These are phyloP conservation scores for Eutrema salsugineum DNA, from an alignment of 441 rosid genomes.

Conservation along the genomic window DNA sequence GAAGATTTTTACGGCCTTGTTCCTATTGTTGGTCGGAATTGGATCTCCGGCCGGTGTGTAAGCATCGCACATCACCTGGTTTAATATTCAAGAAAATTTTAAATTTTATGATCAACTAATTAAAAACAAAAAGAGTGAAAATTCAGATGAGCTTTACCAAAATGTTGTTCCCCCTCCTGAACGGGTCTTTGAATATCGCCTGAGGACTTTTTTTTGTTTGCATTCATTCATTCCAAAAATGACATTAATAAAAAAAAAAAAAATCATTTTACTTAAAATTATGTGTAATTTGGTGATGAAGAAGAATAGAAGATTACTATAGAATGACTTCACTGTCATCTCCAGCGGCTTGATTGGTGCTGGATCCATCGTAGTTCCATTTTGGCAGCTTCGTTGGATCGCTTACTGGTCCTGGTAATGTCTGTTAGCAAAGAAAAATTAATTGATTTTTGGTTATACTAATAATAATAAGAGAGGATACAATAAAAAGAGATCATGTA, in stretches of 20 bases:
- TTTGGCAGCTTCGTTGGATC: constrained; percentile 93
- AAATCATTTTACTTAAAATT: not conserved
- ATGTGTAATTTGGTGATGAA: not conserved
- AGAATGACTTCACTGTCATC: constrained; percentile 98
- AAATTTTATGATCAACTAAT: not conserved
- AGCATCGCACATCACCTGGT: constrained; percentile 81
- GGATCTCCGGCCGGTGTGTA: constrained; percentile 94
- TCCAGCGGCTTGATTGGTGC: constrained; percentile 96
- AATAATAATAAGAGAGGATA: not conserved
- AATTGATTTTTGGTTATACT: not conserved
- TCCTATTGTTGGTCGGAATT: constrained; percentile 91
- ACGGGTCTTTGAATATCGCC: constrained; percentile 90
- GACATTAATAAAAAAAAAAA: not conserved
- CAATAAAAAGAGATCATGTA: not conserved
- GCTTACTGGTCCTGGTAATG: constrained; percentile 69
- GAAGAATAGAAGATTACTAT: constrained; percentile 53
- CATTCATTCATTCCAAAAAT: constrained; percentile 18
- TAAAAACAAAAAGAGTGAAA: not conserved
- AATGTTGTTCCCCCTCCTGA: constrained; percentile 90
- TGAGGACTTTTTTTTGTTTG: constrained; percentile 64
- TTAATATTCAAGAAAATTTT: not conserved
- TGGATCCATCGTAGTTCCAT: constrained; percentile 97
- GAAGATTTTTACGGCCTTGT: constrained; percentile 77
- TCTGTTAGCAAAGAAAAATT: constrained; percentile 27
- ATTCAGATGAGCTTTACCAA: constrained; percentile 44